phyloP scores from a whole-genome alignment of 1,139 yeast genomes.

The Trichomonascaceae sp. region DNA sequence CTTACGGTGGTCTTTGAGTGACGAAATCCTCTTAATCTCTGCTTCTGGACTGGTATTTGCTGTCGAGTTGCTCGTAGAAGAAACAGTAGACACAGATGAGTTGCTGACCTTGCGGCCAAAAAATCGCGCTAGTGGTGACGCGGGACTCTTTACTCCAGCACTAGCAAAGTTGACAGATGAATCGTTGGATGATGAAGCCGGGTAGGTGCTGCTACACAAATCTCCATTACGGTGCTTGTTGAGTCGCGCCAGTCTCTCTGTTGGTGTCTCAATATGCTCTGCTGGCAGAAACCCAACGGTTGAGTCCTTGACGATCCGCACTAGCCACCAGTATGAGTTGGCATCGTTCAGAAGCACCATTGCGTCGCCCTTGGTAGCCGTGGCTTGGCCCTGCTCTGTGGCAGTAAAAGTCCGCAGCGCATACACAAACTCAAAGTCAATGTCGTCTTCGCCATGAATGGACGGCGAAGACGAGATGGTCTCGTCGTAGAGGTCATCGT shows the following conservation, averaged over 20 bases:
- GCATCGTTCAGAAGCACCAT: constrained; percentile 73
- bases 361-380: constrained; percentile 67
- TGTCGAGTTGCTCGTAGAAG: too few species aligned
- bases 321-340: constrained; percentile 96
- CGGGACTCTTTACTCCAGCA: too few species aligned
- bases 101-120: too few species aligned
- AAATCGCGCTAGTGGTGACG: too few species aligned
- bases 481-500: constrained; percentile 18
- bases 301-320: constrained; percentile 49
- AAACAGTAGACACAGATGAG: too few species aligned
- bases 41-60: too few species aligned
- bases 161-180: too few species aligned
- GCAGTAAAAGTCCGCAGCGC: constrained; percentile 83
- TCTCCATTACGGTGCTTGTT: constrained; percentile 91
- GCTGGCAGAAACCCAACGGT: constrained; percentile 89
- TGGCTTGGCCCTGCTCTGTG: constrained; percentile 89
- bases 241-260: constrained; percentile 79
- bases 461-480: constrained; percentile 39
- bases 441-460: constrained; percentile 38
- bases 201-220: too few species aligned
- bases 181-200: too few species aligned
- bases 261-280: constrained; percentile 83
- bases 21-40: too few species aligned
- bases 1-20: too few species aligned
- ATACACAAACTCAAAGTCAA: constrained; percentile 73